These are phyloP conservation scores for Thalassiosira livingstoniorum DNA, from an alignment of 352 stramenopile species.

Conservation along the genomic window DNA sequence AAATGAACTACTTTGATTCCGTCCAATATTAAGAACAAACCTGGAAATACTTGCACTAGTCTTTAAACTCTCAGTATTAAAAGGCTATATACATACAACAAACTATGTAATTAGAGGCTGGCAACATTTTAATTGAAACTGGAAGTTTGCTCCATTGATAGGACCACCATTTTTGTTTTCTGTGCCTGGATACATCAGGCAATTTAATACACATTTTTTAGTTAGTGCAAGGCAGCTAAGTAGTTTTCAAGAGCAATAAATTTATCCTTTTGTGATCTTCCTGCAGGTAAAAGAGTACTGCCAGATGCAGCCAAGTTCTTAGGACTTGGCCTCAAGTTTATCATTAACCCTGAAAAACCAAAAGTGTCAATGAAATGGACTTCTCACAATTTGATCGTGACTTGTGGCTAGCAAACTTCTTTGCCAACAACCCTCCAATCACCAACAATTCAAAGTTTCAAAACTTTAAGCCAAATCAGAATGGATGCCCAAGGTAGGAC, in stretches of 20 bases:
- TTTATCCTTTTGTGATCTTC: constrained; percentile 23
- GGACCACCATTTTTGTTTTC: too few species aligned
- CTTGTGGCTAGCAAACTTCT: constrained; percentile 3
- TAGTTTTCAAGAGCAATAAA: constrained; percentile 6
- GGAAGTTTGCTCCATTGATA: too few species aligned
- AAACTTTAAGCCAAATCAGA: constrained; percentile 21
- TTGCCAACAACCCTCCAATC: background rate
- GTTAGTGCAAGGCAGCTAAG: too few species aligned
- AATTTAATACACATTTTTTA: too few species aligned
- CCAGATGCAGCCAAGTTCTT: background rate
- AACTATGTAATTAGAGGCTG: too few species aligned
- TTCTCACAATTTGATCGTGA: constrained; percentile 11
- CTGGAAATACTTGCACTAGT: too few species aligned
- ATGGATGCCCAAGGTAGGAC: background rate
- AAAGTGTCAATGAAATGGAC: background rate
- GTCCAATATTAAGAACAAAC: too few species aligned
- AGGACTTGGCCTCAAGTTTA: constrained; percentile 25
- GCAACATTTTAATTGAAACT: too few species aligned
- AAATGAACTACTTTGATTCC: too few species aligned
- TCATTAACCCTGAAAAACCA: background rate
- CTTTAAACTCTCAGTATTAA: too few species aligned
- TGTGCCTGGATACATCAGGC: too few species aligned
- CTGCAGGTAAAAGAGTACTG: constrained; percentile 3
- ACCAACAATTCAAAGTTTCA: background rate
- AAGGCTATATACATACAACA: too few species aligned